phyloP scores from a whole-genome alignment of 2,329 filamentous ascomycete genomes.

The Colletotrichum nymphaeae region DNA sequence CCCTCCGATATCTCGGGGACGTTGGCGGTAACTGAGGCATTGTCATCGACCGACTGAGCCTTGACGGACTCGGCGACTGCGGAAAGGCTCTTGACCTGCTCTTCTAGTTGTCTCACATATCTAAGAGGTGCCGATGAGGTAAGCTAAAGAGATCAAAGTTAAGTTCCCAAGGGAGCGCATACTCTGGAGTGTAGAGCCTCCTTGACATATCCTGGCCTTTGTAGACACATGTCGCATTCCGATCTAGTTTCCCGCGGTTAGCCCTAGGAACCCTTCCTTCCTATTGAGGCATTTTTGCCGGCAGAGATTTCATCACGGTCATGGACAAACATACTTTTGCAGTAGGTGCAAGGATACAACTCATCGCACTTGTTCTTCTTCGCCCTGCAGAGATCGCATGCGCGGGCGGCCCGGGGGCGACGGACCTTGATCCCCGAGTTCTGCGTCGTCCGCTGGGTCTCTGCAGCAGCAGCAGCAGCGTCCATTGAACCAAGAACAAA shows the following conservation, averaged over 20 bases:
- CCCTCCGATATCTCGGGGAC: constrained; percentile 15
- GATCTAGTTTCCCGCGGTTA: constrained; percentile 21
- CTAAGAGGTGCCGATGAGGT: constrained; percentile 12
- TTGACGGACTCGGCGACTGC: constrained; percentile 17
- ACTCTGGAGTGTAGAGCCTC: constrained; percentile 40
- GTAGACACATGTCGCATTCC: constrained; percentile 43
- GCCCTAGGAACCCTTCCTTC: background rate
- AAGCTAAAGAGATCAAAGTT: background rate
- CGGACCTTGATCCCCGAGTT: constrained; percentile 35
- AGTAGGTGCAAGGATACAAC: constrained; percentile 50
- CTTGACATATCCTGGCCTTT: constrained; percentile 40
- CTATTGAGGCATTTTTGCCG: background rate
- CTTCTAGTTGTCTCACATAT: constrained; percentile 40
- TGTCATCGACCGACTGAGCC: constrained; percentile 12
- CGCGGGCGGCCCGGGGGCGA: constrained; percentile 29
- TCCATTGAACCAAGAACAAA: background rate
- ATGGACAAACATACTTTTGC: constrained; percentile 48
- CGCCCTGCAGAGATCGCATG: constrained; percentile 28
- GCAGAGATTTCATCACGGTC: background rate
- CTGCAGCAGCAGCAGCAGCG: constrained; percentile 9
- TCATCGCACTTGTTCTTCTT: constrained; percentile 35
- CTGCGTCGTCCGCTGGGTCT: constrained; percentile 29
- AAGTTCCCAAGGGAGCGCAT: constrained; percentile 10
- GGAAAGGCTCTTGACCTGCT: constrained; percentile 39
- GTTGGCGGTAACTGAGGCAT: constrained; percentile 33